Base-by-base conservation (phyloP, 2,329 filamentous ascomycete genomes). In the Geosmithia putterillii region DNA sequence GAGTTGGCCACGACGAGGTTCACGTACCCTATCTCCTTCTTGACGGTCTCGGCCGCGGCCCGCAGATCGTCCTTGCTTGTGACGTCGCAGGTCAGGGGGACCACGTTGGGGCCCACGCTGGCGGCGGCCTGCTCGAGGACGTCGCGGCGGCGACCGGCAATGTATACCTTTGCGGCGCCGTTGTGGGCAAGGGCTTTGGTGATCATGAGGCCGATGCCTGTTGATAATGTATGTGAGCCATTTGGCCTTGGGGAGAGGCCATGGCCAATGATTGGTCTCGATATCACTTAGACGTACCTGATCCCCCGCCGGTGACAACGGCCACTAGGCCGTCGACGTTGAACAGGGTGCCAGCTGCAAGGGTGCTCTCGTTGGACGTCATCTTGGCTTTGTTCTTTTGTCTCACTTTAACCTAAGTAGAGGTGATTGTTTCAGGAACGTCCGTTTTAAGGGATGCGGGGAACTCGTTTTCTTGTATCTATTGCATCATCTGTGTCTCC, bases 1-100 rank as follows among this genome's bases (percentile, higher is more conserved):
- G 84, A 82, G 55, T 81, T 82, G 64, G 75, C 81, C 47, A 84
- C 68, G 2, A 88, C 63, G 34, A 90, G 72, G 54, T 86, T 81
- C 48, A 90, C 67, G 54, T 77, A 73, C 21, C 77, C 76, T 39
- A 76, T 70, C 34, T 80, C 77, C 35, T 65, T 63, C 41, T 73
- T 65, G 42, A 90, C 64, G 32, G 66, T 66, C 2, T 57, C 51
- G n/a, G 78, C 82, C 45, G 83, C 81, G n/a, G 73, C 59, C 19
- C 75, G 70, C 2, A 79, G 65, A 70, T 73, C 53, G 51, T 67
- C 54, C 66, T 75, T 62, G 42, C 65, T 73, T 2, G 69, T 69
- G 35, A 75, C 70, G 47, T 76, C 73, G 55, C 70, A 70, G 45
- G 59, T 53, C 6, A 76, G 41, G 0, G 71, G 65, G 21, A 71